Evolutionary conservation across 1,139 yeast species (phyloP), one percentile per base, ranked within the genome.

Genomic region (Kurtzmaniella natalensis): DNA sequence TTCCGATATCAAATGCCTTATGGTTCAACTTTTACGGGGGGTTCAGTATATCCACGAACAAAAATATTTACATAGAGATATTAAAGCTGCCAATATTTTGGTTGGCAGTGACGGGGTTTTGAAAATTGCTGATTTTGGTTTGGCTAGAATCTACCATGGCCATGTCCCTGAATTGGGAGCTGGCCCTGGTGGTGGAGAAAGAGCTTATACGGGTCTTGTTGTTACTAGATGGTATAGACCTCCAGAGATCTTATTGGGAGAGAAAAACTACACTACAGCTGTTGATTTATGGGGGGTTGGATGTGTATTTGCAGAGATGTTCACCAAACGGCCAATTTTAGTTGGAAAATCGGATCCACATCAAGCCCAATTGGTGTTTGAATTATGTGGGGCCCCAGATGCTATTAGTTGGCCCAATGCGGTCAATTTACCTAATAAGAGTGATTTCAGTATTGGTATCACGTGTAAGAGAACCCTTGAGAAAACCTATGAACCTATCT

Each of bases 191-290:
- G 94, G 95, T 2, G 94, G 95, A 0, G 77, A 75, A 18, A 68
- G 80, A 15, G 75, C 76, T 31, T 88, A 92, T 51, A 94, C 99
- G 0, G 89, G 87, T 3, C 72, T 88, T 41, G 98, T 92, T 3
- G 97, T 92, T 17, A 92, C 98, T 0, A 64, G 98, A 47, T 92
- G 98, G 98, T 92, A 94, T 57, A 70, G 99, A 38, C 94, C 98
- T 1, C 98, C 97, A 0, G 96, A 92, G 55, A 69, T 92, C 16
- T 70, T 92, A 17, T 60, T 92, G 35, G 96, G 96, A 2, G 95
- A 88, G 46, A 68, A 83, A 41, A 68, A 73, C 39, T 92, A 92
- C 52, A 88, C 97, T 2, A 85, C 96, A 0, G 94, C 97, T 0
- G 89, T 92, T 14, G 96, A 92, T 59, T 72, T 92, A 59, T 92